Percentiles rank a stretch among this genome's conserved stretches.
These are phyloP conservation scores for Mimosa pudica DNA, from an alignment of 306 rosid species.

Conservation along the genomic window DNA sequence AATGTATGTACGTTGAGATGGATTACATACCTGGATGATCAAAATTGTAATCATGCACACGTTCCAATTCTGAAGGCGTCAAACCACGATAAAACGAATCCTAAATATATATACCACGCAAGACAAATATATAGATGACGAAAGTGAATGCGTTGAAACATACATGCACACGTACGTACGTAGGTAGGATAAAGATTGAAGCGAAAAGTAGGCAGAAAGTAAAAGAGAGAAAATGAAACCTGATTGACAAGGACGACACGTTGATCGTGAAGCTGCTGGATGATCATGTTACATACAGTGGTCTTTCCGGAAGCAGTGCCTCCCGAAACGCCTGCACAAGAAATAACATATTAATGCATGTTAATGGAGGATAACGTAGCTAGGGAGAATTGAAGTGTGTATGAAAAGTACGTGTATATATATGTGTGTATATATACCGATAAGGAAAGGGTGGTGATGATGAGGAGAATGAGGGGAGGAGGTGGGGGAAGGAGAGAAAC, in stretches of 20 bases:
- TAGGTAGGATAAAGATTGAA: not conserved
- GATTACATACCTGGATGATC: conserved; percentile 98
- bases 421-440: conserved; percentile 46
- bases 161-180: not conserved
- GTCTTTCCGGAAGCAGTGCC: conserved; percentile 99
- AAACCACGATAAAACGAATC: conserved; percentile 97
- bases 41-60: conserved; percentile 85
- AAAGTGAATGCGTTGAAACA: not conserved
- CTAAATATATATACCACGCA: conserved; percentile 33
- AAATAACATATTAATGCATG: not conserved
- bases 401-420: no score
- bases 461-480: conserved; percentile 49
- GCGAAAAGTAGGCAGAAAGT: not conserved
- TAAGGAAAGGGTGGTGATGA: conserved; percentile 75
- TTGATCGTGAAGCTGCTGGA: conserved; percentile 98
- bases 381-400: no score
- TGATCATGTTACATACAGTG: conserved; percentile 96
- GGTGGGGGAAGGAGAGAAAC: conserved; percentile 36
- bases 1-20: not conserved
- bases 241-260: conserved; percentile 95
- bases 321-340: conserved; percentile 80
- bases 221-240: conserved; percentile 38
- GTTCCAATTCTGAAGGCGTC: conserved; percentile 75
- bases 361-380: no score
- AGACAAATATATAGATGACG: not conserved